Evolutionary conservation across 768 basidiomycete species (phyloP).

Genomic region (Rhizopogon roseolus): DNA sequence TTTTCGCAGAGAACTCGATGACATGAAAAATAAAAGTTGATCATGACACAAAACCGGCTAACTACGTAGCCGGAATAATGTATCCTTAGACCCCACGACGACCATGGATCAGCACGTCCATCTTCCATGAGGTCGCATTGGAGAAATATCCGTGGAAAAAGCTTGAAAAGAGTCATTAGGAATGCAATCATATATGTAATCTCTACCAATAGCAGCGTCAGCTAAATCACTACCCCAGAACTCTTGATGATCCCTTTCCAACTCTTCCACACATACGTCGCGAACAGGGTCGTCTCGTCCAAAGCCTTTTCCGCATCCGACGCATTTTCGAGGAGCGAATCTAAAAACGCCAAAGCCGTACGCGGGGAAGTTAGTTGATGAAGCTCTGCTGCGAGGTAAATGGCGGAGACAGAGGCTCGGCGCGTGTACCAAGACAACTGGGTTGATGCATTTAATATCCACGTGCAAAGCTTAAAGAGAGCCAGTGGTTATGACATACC

Average conservation of each 20-base stretch:
- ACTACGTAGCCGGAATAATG: too few species aligned
- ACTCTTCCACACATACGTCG: slow-evolving; percentile 59
- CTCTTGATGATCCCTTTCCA: slow-evolving; percentile 73
- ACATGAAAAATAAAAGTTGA: too few species aligned
- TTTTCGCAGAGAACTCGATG: too few species aligned
- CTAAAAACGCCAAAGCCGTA: slow-evolving; percentile 64
- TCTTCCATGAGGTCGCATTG: too few species aligned
- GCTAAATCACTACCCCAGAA: slow-evolving; percentile 36
- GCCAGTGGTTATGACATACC: slow-evolving; percentile 32
- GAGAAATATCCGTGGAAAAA: too few species aligned
- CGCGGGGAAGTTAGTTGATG: slow-evolving; percentile 77
- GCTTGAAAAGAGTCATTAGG: too few species aligned
- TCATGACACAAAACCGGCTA: too few species aligned
- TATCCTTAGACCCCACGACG: too few species aligned
- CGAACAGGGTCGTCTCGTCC: slow-evolving; percentile 50
- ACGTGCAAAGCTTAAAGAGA: too few species aligned
- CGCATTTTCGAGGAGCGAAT: slow-evolving; percentile 52
- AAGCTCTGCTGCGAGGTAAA: slow-evolving; percentile 76
- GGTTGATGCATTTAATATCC: neutral
- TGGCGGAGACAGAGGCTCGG: slow-evolving; percentile 57
- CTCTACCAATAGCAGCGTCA: too few species aligned
- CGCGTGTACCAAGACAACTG: slow-evolving; percentile 73
- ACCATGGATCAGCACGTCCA: too few species aligned
- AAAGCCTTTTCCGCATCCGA: slow-evolving; percentile 40
- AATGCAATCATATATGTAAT: too few species aligned